These are phyloP conservation scores for Penicillium glabrum DNA, from an alignment of 2,329 filamentous ascomycete genomes.

Conservation along the genomic window DNA sequence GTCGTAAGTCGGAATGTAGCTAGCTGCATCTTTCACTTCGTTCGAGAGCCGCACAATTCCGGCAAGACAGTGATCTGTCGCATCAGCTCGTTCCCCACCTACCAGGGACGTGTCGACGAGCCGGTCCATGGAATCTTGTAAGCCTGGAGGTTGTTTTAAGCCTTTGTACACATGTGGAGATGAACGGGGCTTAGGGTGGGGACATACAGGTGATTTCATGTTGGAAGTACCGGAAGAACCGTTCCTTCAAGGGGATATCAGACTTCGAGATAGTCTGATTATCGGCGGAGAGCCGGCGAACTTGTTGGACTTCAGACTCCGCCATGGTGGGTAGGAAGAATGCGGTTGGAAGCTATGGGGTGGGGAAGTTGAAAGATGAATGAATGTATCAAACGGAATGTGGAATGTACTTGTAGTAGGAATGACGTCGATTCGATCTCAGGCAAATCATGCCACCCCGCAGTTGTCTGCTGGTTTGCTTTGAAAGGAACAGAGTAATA, in stretches of 20 bases:
- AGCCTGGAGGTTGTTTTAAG: slow-evolving; percentile 42
- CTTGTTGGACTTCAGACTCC: slow-evolving; percentile 26
- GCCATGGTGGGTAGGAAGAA: slow-evolving; percentile 27
- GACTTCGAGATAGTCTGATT: slow-evolving; percentile 35
- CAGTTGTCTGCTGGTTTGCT: not conserved
- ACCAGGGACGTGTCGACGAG: slow-evolving; percentile 63
- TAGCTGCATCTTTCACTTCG: slow-evolving; percentile 79
- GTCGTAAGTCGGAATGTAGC: slow-evolving; percentile 84
- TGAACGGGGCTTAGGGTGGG: not conserved
- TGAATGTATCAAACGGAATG: not conserved
- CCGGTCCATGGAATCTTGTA: slow-evolving; percentile 73
- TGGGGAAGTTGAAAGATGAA: not conserved
- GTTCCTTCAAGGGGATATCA: slow-evolving; percentile 62
- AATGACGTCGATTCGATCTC: slow-evolving; percentile 35
- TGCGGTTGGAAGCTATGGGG: not conserved
- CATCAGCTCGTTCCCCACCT: slow-evolving; percentile 75
- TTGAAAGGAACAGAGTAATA: not conserved
- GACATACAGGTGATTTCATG: slow-evolving; percentile 67
- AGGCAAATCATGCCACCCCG: slow-evolving; percentile 21
- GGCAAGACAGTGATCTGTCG: slow-evolving; percentile 75
- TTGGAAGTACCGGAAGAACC: slow-evolving; percentile 83
- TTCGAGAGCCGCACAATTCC: slow-evolving; percentile 78
- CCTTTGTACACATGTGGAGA: not conserved
- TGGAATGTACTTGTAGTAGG: slow-evolving; percentile 20
- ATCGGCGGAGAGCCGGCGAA: slow-evolving; percentile 33